These are phyloP conservation scores for Penicillium parvum DNA, from an alignment of 495 filamentous ascomycete genomes.

Conservation along the genomic window DNA sequence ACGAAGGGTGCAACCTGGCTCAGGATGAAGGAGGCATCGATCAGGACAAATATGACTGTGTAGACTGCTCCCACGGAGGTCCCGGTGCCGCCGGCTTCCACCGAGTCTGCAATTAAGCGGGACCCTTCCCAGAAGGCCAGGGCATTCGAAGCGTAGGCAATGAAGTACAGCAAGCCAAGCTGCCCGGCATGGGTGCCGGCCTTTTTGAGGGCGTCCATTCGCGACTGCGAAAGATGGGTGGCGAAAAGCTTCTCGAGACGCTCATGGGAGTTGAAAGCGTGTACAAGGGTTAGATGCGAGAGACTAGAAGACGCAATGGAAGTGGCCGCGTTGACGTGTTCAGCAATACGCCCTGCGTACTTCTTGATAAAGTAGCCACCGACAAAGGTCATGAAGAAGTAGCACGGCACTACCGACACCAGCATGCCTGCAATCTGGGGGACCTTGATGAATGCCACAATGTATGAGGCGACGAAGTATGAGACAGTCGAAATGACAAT, in stretches of 20 bases:
- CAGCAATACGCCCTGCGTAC: constrained; percentile 46
- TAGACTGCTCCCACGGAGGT: constrained; percentile 55
- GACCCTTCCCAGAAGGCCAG: constrained; percentile 65
- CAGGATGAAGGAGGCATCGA: constrained; percentile 59
- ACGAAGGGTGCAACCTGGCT: constrained; percentile 60
- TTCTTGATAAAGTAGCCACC: constrained; percentile 57
- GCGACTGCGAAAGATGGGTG: constrained; percentile 37
- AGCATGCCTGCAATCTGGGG: constrained; percentile 36
- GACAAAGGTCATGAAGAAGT: constrained; percentile 56
- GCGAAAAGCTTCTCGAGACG: constrained; percentile 50
- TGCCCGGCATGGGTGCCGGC: constrained; percentile 51
- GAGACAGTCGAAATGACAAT: constrained; percentile 53
- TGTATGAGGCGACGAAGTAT: constrained; percentile 58
- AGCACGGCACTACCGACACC: constrained; percentile 61
- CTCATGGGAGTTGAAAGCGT: constrained; percentile 41
- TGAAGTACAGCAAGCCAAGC: constrained; percentile 58
- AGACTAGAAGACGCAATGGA: constrained; percentile 46
- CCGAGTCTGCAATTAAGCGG: constrained; percentile 47
- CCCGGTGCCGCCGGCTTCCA: constrained; percentile 29
- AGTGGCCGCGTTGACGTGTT: constrained; percentile 42
- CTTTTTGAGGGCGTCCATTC: constrained; percentile 54
- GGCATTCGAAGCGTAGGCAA: constrained; percentile 58
- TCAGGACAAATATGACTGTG: constrained; percentile 59
- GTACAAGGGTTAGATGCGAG: constrained; percentile 42
- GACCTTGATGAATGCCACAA: constrained; percentile 59